Conservation (phyloP, 768 basidiomycete genomes). For the Lactarius akahatsu region DNA sequence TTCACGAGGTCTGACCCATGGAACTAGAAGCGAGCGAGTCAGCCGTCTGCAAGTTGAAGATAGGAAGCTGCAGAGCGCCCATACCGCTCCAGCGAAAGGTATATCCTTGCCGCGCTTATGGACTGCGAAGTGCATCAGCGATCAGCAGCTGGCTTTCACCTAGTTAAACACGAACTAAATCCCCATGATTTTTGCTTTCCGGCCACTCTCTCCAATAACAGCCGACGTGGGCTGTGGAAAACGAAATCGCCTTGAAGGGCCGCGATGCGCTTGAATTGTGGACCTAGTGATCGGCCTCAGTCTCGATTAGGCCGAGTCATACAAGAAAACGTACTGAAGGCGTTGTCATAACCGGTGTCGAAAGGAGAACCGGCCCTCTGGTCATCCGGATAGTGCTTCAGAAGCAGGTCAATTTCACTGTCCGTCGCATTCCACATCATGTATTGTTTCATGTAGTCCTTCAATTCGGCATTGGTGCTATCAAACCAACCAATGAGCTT, state of each 20-base stretch:
- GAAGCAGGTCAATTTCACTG: conserved; percentile 26
- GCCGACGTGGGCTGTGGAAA: conserved; percentile 27
- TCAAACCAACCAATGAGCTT: neutral
- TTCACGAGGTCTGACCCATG: conserved; percentile 20
- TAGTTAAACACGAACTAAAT: conserved; percentile 12
- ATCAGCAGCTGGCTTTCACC: neutral
- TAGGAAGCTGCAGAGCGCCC: neutral
- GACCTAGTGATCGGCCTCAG: neutral
- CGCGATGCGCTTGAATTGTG: conserved; percentile 27
- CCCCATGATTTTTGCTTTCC: conserved; percentile 21
- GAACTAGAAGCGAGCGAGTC: conserved; percentile 1
- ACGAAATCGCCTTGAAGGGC: conserved; percentile 28
- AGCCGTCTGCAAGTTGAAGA: neutral
- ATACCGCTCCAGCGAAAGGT: conserved; percentile 23
- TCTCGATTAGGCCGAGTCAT: neutral
- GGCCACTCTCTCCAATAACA: conserved; percentile 21
- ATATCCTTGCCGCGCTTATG: conserved; percentile 24
- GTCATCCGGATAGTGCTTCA: conserved; percentile 30
- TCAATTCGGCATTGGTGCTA: conserved; percentile 4
- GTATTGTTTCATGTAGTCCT: conserved; percentile 21
- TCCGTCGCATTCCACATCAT: conserved; percentile 32
- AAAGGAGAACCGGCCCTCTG: conserved; percentile 25
- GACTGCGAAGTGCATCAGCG: neutral
- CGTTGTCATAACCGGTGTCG: conserved; percentile 24
- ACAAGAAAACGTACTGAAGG: conserved; percentile 33